Base-by-base conservation (phyloP, 345 rosid species). In the Acer negundo region DNA sequence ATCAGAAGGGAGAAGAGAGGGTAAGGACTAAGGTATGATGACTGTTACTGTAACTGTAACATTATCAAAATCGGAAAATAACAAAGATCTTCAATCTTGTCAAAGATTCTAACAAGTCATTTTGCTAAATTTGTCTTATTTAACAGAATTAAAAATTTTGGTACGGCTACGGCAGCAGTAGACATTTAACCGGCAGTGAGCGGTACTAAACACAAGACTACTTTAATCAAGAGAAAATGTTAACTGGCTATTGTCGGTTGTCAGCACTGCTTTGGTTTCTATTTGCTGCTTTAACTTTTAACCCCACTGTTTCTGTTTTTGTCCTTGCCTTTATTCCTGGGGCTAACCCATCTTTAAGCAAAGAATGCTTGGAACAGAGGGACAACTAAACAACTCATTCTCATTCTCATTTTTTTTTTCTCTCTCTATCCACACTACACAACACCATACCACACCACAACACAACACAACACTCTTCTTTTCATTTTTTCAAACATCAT, bases 281-380 rank as follows among this genome's bases (percentile, higher is more conserved):
- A 53, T 44, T 69, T 75, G 46, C 67, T 74, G 56, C 79, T 79
- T 80, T 76, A 55, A 72, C 81, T 84, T 81, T 59, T 81, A 80
- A 72, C 68, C 74, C 64, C 69, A 70, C 77, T 74, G 80, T 28
- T 59, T 67, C 75, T 76, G 82, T 28, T 59, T 74, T 55, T 80
- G 84, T 78, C 73, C 79, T 62, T 83, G 38, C 61, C 93, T 91
- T 91, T 90, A 88, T 89, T 90, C 94, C 85, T 82, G 86, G 85
- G 85, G 72, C 86, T 86, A 85, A 84, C 91, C 82, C 80, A 78
- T 83, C 91, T 89, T 90, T 88, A 90, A 84, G 87, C 93, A 90
- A 92, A 83, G 92, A 87, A 92, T 89, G 91, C 87, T 86, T 85
- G 90, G 86, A 80, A 82, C 78, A 31, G 80, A 88, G 89, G 83